phyloP scores from a whole-genome alignment of 2,329 filamentous ascomycete genomes.

The Colletotrichum brevisporum region DNA sequence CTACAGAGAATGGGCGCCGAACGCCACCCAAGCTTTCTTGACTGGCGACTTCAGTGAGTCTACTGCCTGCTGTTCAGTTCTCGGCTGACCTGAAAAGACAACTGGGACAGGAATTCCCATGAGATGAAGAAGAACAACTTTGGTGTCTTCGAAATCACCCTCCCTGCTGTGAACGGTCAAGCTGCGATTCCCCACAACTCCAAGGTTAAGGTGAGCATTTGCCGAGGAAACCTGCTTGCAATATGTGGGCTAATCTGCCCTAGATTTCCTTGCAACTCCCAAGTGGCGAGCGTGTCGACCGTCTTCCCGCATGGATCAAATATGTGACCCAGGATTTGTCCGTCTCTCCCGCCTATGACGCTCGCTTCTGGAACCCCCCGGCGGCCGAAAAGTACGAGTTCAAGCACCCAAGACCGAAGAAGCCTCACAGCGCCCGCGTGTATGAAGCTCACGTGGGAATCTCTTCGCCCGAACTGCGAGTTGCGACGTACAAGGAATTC shows the following conservation, averaged over 20 bases:
- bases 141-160: constrained; percentile 86
- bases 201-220: constrained; percentile 85
- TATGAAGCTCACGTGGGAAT: constrained; percentile 99
- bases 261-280: constrained; percentile 89
- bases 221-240: not conserved
- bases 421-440: constrained; percentile 88
- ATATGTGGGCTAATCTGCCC: not conserved
- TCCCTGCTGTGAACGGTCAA: constrained; percentile 81
- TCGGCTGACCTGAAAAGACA: constrained; percentile 67
- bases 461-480: constrained; percentile 88
- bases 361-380: constrained; percentile 96
- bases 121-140: constrained; percentile 89
- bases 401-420: constrained; percentile 85
- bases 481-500: constrained; percentile 98
- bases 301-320: constrained; percentile 96
- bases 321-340: constrained; percentile 94
- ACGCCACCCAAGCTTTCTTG: constrained; percentile 85
- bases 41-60: constrained; percentile 93
- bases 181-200: constrained; percentile 91
- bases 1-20: constrained; percentile 97
- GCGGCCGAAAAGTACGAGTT: constrained; percentile 82
- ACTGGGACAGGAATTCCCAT: constrained; percentile 87
- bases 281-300: constrained; percentile 84
- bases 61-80: not conserved
- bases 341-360: constrained; percentile 94